phyloP scores from a whole-genome alignment of 345 rosid species.

The Cochlearia excelsa region DNA sequence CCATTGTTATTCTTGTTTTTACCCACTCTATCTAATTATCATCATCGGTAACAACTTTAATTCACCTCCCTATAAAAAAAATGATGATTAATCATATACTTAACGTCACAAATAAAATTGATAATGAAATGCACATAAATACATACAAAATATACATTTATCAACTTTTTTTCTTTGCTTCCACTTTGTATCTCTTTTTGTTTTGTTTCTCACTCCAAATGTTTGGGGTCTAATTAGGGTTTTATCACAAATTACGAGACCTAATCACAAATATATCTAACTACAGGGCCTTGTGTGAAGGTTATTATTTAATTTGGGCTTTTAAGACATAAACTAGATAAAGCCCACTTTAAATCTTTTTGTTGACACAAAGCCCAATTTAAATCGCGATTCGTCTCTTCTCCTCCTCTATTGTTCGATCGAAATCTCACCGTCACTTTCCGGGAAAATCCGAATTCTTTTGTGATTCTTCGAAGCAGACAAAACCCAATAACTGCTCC shows the following conservation, averaged over 20 bases:
- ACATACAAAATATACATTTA: too few species aligned
- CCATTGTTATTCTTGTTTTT: slow-evolving; percentile 24
- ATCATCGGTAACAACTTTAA: slow-evolving; percentile 16
- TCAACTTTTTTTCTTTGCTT: too few species aligned
- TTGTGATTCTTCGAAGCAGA: background rate
- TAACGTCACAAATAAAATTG: too few species aligned
- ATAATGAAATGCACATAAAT: too few species aligned
- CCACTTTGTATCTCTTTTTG: too few species aligned
- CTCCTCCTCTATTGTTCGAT: slow-evolving; percentile 1
- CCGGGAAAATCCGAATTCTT: slow-evolving; percentile 13
- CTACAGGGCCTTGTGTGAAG: background rate
- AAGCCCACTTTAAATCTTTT: too few species aligned
- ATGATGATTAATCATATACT: too few species aligned
- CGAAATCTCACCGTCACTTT: slow-evolving; percentile 21
- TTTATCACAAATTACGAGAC: background rate
- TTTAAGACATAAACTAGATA: too few species aligned
- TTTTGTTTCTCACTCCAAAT: too few species aligned
- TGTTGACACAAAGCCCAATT: slow-evolving; percentile 12
- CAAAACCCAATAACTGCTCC: slow-evolving; percentile 8
- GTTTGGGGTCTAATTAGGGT: too few species aligned
- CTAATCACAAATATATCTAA: slow-evolving; percentile 3
- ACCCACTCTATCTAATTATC: slow-evolving; percentile 29
- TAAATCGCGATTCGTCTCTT: background rate
- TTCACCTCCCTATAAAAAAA: background rate
- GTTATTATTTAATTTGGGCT: slow-evolving; percentile 9